Percentiles rank a stretch among this genome's conserved stretches.
These are phyloP conservation scores for Entelexis sorbosivorans DNA, from an alignment of 1,139 yeast genomes.

Conservation along the genomic window DNA sequence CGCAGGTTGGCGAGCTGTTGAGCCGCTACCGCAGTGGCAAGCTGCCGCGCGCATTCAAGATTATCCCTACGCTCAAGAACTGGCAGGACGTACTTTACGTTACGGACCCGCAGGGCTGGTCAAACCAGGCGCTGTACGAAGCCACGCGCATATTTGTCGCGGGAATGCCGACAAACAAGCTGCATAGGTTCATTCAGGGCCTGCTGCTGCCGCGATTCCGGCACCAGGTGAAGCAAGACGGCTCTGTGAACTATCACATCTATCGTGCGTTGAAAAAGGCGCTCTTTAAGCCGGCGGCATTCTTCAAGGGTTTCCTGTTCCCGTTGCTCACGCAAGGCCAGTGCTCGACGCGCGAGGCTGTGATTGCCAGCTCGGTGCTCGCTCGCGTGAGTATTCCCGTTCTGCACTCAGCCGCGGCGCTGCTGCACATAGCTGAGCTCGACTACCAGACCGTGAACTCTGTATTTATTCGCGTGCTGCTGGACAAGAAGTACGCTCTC, in stretches of 20 bases:
- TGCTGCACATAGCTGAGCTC: slow-evolving; percentile 69
- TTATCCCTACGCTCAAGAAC: slow-evolving; percentile 78
- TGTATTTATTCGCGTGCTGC: slow-evolving; percentile 73
- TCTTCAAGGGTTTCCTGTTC: slow-evolving; percentile 87
- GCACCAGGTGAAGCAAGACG: slow-evolving; percentile 63
- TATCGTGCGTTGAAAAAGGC: slow-evolving; percentile 87
- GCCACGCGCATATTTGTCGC: slow-evolving; percentile 92
- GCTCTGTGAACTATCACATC: slow-evolving; percentile 65
- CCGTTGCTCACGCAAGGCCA: slow-evolving; percentile 56
- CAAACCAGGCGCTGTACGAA: slow-evolving; percentile 92
- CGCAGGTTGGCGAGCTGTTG: slow-evolving; percentile 77
- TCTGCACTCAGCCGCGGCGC: slow-evolving; percentile 90
- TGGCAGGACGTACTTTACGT: slow-evolving; percentile 95
- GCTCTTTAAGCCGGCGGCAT: slow-evolving; percentile 92
- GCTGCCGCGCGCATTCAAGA: slow-evolving; percentile 87
- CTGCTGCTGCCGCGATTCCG: slow-evolving; percentile 80
- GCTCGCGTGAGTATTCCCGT: slow-evolving; percentile 87
- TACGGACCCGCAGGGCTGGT: slow-evolving; percentile 87
- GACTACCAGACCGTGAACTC: slow-evolving; percentile 73
- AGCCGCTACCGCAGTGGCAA: slow-evolving; percentile 94
- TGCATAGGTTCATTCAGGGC: slow-evolving; percentile 67
- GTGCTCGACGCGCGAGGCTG: slow-evolving; percentile 86
- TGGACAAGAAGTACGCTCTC: slow-evolving; percentile 90
- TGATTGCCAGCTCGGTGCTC: slow-evolving; percentile 86
- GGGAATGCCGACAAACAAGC: slow-evolving; percentile 73